Conservation (phyloP, 768 basidiomycete genomes). For the Chlorophyllum brunneum region DNA sequence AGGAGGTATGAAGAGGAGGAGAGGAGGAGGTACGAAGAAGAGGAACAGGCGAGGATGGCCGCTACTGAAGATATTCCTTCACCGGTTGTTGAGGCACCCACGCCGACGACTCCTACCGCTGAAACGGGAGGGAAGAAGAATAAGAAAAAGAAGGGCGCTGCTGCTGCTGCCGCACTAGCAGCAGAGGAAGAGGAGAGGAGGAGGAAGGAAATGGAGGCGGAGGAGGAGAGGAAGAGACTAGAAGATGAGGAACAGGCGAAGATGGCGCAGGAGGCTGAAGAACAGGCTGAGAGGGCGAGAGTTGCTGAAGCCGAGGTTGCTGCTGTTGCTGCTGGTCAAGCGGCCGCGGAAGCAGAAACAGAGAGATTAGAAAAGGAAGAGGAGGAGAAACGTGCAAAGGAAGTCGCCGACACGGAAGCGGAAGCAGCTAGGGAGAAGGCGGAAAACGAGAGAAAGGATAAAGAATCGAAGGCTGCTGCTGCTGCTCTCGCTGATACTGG, state of each 20-base stretch:
- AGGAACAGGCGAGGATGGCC: background rate
- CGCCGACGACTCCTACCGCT: too few relatives aligned
- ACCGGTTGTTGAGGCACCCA: too few relatives aligned
- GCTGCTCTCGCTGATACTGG: background rate
- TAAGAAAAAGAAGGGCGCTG: too few relatives aligned
- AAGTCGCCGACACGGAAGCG: background rate
- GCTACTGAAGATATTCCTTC: too few relatives aligned
- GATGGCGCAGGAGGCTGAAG: constrained; percentile 11
- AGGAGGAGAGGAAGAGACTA: constrained; percentile 5
- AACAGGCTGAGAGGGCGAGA: background rate
- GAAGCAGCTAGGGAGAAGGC: background rate
- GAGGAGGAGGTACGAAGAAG: constrained; percentile 14
- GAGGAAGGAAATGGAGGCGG: constrained; percentile 6
- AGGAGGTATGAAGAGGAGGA: constrained; percentile 7
- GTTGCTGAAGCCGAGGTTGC: constrained; percentile 11
- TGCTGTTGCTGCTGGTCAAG: constrained; percentile 8
- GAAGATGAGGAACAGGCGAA: constrained; percentile 11
- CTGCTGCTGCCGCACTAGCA: too few relatives aligned
- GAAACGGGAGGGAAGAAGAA: too few relatives aligned
- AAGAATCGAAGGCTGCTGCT: constrained; percentile 5
- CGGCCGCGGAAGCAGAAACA: constrained; percentile 6
- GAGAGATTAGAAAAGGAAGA: constrained; percentile 6
- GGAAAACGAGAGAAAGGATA: constrained; percentile 1
- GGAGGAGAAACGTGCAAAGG: constrained; percentile 3
- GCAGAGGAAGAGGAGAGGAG: constrained; percentile 11